Percentiles rank a stretch among this genome's conserved stretches.
These are phyloP conservation scores for Hericium coralloides DNA, from an alignment of 768 basidiomycete genomes.

Conservation along the genomic window DNA sequence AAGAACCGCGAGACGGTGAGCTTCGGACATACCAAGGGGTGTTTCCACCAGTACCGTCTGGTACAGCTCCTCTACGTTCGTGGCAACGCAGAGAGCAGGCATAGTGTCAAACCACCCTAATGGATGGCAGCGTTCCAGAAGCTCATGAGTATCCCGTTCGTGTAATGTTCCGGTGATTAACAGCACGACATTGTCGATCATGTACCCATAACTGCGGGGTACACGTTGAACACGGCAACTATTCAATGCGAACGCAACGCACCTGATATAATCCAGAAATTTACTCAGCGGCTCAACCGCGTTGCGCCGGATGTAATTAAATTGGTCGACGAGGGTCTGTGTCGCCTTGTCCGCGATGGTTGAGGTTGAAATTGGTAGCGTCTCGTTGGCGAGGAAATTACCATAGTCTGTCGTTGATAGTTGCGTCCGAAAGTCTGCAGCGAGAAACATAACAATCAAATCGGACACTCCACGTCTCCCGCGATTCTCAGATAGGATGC, in stretches of 20 bases:
- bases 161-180: constrained; percentile 96
- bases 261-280: constrained; percentile 98
- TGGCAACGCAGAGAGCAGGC: constrained; percentile 98
- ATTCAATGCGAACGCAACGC: constrained; percentile 23
- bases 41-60: constrained; percentile 97
- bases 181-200: constrained; percentile 99
- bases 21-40: constrained; percentile 65
- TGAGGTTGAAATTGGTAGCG: constrained; percentile 85
- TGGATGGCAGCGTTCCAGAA: constrained; percentile 94
- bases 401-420: constrained; percentile 96
- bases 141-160: constrained; percentile 94
- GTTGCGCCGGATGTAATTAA: constrained; percentile 88
- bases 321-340: constrained; percentile 91
- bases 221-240: not conserved
- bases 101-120: constrained; percentile 96
- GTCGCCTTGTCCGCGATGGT: constrained; percentile 97
- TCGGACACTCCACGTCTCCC: too few relatives aligned
- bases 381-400: constrained; percentile 95
- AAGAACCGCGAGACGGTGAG: not conserved
- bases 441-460: not conserved
- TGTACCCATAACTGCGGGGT: constrained; percentile 78
- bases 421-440: constrained; percentile 89
- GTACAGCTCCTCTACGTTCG: constrained; percentile 96
- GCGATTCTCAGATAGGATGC: constrained; percentile 7
- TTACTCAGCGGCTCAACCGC: constrained; percentile 85